Percentiles rank a stretch among this genome's conserved stretches.
Evolutionary conservation across 805 yeast genomes (phyloP).

Genomic region (Wickerhamiella australiensis): DNA sequence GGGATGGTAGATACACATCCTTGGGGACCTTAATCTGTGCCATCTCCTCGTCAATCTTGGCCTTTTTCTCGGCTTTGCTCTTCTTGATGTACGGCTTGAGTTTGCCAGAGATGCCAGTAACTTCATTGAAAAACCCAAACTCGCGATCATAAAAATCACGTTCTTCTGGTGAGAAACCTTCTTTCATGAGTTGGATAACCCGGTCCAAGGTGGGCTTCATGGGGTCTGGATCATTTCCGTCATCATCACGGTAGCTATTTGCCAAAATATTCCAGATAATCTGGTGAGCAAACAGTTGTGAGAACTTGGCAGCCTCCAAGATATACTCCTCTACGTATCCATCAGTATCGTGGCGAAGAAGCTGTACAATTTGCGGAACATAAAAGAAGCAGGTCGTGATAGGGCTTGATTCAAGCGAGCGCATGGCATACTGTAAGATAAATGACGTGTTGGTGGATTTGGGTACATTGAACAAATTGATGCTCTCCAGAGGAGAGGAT

Average conservation of each 20-base stretch:
- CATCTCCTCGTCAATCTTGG: conserved; percentile 95
- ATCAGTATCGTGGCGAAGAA: conserved; percentile 63
- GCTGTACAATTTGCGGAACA: conserved; percentile 95
- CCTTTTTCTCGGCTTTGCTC: conserved; percentile 90
- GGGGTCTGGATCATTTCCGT: conserved; percentile 62
- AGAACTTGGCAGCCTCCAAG: conserved; percentile 80
- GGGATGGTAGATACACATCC: conserved; percentile 88
- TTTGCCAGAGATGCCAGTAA: conserved; percentile 88
- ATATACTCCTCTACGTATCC: conserved; percentile 86
- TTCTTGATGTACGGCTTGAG: conserved; percentile 89
- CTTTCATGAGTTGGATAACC: conserved; percentile 53
- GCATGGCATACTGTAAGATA: conserved; percentile 75
- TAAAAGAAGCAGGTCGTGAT: conserved; percentile 84
- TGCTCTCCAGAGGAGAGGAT: conserved; percentile 71
- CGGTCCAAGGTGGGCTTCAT: conserved; percentile 73
- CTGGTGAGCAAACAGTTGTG: conserved; percentile 90
- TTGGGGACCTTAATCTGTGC: conserved; percentile 54
- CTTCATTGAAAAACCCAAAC: conserved; percentile 79
- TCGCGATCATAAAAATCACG: conserved; percentile 63
- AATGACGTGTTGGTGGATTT: conserved; percentile 47
- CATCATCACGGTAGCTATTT: conserved; percentile 82
- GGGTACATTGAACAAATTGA: conserved; percentile 62
- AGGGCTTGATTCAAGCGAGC: conserved; percentile 78
- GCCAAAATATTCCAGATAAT: conserved; percentile 97
- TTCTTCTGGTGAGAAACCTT: conserved; percentile 49